These are phyloP conservation scores for Irpex sp. DNA, from an alignment of 1,284 basidiomycete genomes.

Conservation along the genomic window DNA sequence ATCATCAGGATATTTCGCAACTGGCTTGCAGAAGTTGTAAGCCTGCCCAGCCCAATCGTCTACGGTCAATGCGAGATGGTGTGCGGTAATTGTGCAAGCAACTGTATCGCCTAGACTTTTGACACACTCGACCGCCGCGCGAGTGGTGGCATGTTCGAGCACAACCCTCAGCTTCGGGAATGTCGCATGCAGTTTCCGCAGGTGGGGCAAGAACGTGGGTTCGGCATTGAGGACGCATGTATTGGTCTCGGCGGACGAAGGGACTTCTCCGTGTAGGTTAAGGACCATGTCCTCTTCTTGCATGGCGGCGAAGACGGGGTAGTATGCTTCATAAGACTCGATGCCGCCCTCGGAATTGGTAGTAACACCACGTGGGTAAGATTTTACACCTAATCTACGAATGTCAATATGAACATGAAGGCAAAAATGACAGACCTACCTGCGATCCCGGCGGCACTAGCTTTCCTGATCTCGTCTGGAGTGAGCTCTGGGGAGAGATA, in stretches of 20 bases:
- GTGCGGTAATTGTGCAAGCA: slow-evolving; percentile 95
- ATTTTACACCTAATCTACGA: slow-evolving; percentile 81
- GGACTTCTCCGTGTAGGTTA: slow-evolving; percentile 97
- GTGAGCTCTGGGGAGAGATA: slow-evolving; percentile 92
- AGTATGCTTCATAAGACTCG: slow-evolving; percentile 94
- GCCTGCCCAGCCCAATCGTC: slow-evolving; percentile 98
- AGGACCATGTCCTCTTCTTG: slow-evolving; percentile 91
- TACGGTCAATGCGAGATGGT: slow-evolving; percentile 92
- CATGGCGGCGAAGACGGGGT: slow-evolving; percentile 95
- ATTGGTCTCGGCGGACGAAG: slow-evolving; percentile 86
- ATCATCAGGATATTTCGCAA: slow-evolving; percentile 96
- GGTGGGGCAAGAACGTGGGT: slow-evolving; percentile 84
- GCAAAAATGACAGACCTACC: slow-evolving; percentile 36
- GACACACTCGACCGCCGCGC: slow-evolving; percentile 91
- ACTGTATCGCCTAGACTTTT: slow-evolving; percentile 85
- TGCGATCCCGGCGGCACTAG: slow-evolving; percentile 79
- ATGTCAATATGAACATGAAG: slow-evolving; percentile 6
- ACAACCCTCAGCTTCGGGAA: slow-evolving; percentile 97
- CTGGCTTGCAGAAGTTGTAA: slow-evolving; percentile 97
- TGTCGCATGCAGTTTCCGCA: slow-evolving; percentile 75
- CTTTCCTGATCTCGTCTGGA: slow-evolving; percentile 88
- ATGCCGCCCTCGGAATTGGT: slow-evolving; percentile 98
- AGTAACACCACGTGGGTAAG: slow-evolving; percentile 96
- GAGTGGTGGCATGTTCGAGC: slow-evolving; percentile 97
- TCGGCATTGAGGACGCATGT: slow-evolving; percentile 96